phyloP scores from a whole-genome alignment of 2,329 filamentous ascomycete genomes.

The Botrytis pseudocinerea region DNA sequence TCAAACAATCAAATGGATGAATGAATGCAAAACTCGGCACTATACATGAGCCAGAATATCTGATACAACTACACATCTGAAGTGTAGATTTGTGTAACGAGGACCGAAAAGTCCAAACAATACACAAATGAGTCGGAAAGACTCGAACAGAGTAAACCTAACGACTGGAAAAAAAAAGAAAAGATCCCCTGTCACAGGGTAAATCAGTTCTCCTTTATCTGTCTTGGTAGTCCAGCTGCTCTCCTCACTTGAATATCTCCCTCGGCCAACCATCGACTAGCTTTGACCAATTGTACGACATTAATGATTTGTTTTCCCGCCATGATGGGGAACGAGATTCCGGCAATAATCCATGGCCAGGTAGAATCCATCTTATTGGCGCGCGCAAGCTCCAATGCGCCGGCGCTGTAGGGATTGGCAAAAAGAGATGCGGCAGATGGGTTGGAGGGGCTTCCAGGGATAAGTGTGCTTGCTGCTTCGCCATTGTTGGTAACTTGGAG shows the following conservation, averaged over 20 bases:
- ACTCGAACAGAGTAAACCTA: conserved; percentile 19
- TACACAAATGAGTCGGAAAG: conserved; percentile 23
- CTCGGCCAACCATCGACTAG: conserved; percentile 87
- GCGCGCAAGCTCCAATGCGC: conserved; percentile 85
- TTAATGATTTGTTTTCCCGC: conserved; percentile 91
- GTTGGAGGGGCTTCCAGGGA: conserved; percentile 69
- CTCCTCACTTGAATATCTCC: conserved; percentile 73
- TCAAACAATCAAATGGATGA: neutral
- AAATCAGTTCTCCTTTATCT: conserved; percentile 41
- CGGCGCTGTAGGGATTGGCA: conserved; percentile 86
- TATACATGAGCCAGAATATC: conserved; percentile 21
- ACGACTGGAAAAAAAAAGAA: neutral
- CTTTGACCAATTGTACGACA: conserved; percentile 89
- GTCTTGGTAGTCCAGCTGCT: conserved; percentile 54
- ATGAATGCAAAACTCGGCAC: conserved; percentile 1
- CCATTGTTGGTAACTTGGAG: conserved; percentile 60
- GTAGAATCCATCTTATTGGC: conserved; percentile 89
- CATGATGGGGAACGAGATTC: conserved; percentile 84
- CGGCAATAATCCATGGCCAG: conserved; percentile 77
- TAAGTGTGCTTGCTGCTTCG: conserved; percentile 52
- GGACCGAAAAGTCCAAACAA: neutral
- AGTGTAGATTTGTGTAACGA: conserved; percentile 21
- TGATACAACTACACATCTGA: conserved; percentile 20
- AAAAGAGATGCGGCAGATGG: conserved; percentile 73
- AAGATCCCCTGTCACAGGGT: neutral